A percentile compares a stretch with the other conserved stretches of the same genome.
These are phyloP conservation scores for Hygrophila difformis DNA, from an alignment of 257 asterid species.

Conservation along the genomic window DNA sequence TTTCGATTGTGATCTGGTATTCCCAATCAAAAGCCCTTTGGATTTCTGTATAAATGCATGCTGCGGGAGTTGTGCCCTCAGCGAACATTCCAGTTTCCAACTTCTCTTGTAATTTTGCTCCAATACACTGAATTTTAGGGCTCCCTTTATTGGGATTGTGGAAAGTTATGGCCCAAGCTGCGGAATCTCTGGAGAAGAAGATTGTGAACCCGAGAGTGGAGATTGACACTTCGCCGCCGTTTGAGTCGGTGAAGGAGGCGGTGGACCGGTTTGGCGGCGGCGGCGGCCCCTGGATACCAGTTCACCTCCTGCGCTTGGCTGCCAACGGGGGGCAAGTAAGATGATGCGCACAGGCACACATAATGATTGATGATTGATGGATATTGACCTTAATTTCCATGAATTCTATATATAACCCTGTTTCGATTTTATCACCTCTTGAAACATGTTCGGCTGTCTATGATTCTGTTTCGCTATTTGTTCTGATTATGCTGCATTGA, in stretches of 20 bases:
- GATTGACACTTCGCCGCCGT: constrained; percentile 86
- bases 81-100: background rate
- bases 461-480: too few relatives aligned
- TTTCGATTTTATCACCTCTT: too few relatives aligned
- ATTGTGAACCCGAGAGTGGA: constrained; percentile 56
- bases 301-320: constrained; percentile 45
- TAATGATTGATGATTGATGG: too few relatives aligned
- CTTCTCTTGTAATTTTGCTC: background rate
- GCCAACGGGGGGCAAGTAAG: constrained; percentile 37
- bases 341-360: too few relatives aligned
- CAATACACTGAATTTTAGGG: background rate
- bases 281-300: constrained; percentile 74
- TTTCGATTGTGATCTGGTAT: background rate
- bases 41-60: constrained; percentile 1
- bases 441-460: too few relatives aligned
- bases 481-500: too few relatives aligned
- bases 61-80: constrained; percentile 6
- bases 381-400: too few relatives aligned
- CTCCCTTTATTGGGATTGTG: background rate
- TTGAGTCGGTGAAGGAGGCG: constrained; percentile 94
- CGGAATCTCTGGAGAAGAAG: constrained; percentile 30
- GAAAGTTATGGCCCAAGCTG: constrained; percentile 12
- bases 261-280: constrained; percentile 88
- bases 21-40: background rate
- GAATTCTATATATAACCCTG: too few relatives aligned